Conservation (phyloP, 2,329 filamentous ascomycete species). For the Monosporascus sp. region DNA sequence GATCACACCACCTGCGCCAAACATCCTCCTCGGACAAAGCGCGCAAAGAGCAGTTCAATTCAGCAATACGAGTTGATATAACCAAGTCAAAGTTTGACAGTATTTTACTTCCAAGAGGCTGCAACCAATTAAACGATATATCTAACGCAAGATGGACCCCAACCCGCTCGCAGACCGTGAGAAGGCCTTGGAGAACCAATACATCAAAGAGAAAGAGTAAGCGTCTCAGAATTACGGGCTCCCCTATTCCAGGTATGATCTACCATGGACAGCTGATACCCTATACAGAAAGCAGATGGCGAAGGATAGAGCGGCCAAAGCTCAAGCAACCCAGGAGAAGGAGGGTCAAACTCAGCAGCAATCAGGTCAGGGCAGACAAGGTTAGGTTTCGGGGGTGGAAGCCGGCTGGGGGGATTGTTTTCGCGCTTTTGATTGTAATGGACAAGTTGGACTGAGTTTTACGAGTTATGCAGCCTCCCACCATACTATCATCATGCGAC, state of each 20-base stretch:
- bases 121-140: no score
- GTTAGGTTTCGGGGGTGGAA: not conserved
- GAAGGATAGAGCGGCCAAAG: constrained; percentile 16
- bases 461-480: no score
- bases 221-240: not conserved
- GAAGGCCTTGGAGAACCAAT: constrained; percentile 23
- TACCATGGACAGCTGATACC: not conserved
- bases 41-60: no score
- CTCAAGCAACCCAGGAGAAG: not conserved
- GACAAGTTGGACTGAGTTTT: no score
- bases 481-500: no score
- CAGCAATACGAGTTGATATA: no score
- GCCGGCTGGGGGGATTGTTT: no score
- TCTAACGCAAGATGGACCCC: constrained; percentile 8
- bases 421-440: no score
- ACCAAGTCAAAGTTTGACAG: no score
- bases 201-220: constrained; percentile 23
- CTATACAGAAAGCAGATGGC: constrained; percentile 18
- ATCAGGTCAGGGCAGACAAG: not conserved
- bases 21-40: no score
- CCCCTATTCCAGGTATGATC: not conserved
- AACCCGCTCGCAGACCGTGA: constrained; percentile 22
- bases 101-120: no score
- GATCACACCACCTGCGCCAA: no score
- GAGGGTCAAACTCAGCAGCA: not conserved